These are phyloP conservation scores for Cutaneotrichosporon dermatis DNA, from an alignment of 1,284 basidiomycete species.

Conservation along the genomic window DNA sequence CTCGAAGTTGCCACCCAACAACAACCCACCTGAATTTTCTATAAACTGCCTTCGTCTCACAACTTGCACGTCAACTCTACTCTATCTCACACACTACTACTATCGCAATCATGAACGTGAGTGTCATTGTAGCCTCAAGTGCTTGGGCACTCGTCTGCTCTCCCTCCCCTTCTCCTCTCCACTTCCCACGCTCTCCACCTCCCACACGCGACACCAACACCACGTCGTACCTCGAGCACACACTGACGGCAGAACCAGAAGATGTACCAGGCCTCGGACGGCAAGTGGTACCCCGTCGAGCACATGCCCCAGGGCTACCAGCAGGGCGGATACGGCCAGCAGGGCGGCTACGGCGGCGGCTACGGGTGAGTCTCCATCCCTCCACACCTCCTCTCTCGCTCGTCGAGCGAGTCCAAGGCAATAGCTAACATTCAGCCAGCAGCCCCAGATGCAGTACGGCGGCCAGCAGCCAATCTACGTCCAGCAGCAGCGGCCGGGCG, in stretches of 20 bases:
- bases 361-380: neutral
- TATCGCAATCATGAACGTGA: no score
- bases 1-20: no score
- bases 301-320: conserved; percentile 15
- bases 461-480: conserved; percentile 18
- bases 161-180: neutral
- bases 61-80: no score
- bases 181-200: neutral
- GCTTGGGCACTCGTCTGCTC: neutral
- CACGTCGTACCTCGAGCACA: neutral
- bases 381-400: neutral
- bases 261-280: conserved; percentile 23
- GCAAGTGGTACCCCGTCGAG: conserved; percentile 20
- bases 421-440: conserved; percentile 5
- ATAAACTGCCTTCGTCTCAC: no score
- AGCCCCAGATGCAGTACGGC: conserved; percentile 18
- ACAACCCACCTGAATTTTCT: no score
- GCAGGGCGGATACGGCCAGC: conserved; percentile 2
- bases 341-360: neutral
- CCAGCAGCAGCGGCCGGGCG: conserved; percentile 16
- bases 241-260: conserved; percentile 8
- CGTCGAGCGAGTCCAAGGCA: no score
- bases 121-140: no score
- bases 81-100: no score
- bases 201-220: no score